Evolutionary conservation across 495 filamentous ascomycete species (phyloP), one percentile per base, ranked within the genome.

Genomic region (Penicillium argentinense): DNA sequence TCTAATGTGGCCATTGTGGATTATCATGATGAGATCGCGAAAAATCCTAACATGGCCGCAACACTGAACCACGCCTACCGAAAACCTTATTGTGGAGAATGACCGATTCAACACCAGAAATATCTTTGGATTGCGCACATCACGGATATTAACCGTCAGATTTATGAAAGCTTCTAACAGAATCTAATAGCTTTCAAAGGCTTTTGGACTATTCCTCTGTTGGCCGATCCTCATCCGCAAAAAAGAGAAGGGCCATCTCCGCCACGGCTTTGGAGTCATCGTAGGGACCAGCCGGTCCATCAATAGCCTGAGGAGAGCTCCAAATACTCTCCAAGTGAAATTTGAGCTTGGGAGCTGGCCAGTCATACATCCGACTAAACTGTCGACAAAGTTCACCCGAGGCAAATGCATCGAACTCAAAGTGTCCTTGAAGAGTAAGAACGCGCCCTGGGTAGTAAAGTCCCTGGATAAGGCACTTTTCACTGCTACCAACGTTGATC

Each of bases 201-300:
- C n/a, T n/a, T n/a, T n/a, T n/a, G n/a, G n/a, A n/a, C n/a, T n/a
- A n/a, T n/a, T n/a, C n/a, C n/a, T n/a, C n/a, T n/a, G n/a, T n/a
- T n/a, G n/a, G n/a, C n/a, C 17, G 33, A n/a, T 52, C 37, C 17
- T 46, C 42, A 4, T 51, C 61, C 0, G 41, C 46, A 32, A 64
- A 60, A 41, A 64, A 66, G 33, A 52, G 43, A 17, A 67, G 30
- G 9, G 62, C 59, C 29, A 49, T 49, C 45, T 65, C 66, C 8
- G 66, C 66, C 1, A 63, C 59, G 13, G 53, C 36, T 42, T 49
- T 48, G 3, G 66, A 57, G 47, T 68, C 63, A 60, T 65, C 58
- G 9, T 50, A 36, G 11, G 33, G 33, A 5, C 33, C 51, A 11
- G 54, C 52, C 3, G 14, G 8, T 4, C 50, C 51, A 44, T 44